Conservation (phyloP, 805 yeast species). For the Candida hispaniensis region DNA sequence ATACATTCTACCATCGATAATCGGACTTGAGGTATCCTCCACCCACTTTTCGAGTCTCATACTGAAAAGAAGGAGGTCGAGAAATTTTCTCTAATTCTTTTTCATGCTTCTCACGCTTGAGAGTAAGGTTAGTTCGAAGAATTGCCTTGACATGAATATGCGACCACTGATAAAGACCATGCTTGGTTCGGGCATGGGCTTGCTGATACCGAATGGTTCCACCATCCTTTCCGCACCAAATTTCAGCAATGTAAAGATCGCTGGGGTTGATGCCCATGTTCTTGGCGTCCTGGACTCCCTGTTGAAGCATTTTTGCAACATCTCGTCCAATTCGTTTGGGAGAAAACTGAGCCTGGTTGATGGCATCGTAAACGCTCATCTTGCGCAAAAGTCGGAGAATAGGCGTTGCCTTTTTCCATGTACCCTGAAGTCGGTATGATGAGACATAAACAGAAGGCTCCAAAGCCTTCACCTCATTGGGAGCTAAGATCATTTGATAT, state of each 20-base stretch:
- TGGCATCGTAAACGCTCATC: conserved; percentile 62
- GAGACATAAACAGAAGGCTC: conserved; percentile 82
- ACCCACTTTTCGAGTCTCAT: conserved; percentile 14
- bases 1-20: conserved; percentile 15
- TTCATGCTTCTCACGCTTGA: conserved; percentile 51
- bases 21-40: conserved; percentile 15
- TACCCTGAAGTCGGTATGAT: conserved; percentile 75
- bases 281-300: conserved; percentile 61
- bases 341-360: conserved; percentile 85
- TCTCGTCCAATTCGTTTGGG: conserved; percentile 71
- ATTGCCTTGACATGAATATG: conserved; percentile 74
- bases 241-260: conserved; percentile 58
- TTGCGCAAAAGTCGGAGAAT: conserved; percentile 69
- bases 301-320: conserved; percentile 60
- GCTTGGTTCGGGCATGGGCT: conserved; percentile 81
- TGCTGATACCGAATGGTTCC: conserved; percentile 59
- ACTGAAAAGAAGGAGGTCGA: conserved; percentile 9
- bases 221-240: conserved; percentile 93
- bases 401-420: conserved; percentile 76
- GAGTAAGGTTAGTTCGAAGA: conserved; percentile 56
- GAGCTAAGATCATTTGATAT: conserved; percentile 47
- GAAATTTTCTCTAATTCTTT: conserved; percentile 20
- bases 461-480: conserved; percentile 59
- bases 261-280: conserved; percentile 48
- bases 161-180: conserved; percentile 66